phyloP scores from a whole-genome alignment of 148 eudicot species.

The Camellia granthamiana region DNA sequence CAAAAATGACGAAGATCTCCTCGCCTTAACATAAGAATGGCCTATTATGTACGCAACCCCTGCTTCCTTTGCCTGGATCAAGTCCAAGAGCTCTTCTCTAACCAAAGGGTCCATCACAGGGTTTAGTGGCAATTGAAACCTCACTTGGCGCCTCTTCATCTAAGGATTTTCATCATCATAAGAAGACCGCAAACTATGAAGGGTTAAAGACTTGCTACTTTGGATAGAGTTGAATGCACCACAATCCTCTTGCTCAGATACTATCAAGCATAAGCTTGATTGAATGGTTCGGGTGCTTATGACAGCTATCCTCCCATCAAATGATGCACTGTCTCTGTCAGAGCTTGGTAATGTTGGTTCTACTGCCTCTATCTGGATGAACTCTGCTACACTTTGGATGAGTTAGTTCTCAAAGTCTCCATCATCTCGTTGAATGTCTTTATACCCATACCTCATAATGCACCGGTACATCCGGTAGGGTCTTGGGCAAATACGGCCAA shows the following conservation, averaged over 20 bases:
- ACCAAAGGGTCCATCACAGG: conserved; percentile 59
- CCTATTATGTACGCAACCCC: conserved; percentile 93
- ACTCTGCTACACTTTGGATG: conserved; percentile 81
- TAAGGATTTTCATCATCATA: conserved; percentile 70
- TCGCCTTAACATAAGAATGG: conserved; percentile 79
- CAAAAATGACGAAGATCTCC: conserved; percentile 60
- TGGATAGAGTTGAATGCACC: conserved; percentile 37
- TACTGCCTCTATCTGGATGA: conserved; percentile 86
- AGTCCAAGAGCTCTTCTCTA: conserved; percentile 66
- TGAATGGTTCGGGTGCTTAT: conserved; percentile 38
- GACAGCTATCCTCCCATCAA: conserved; percentile 91
- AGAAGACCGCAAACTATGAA: conserved; percentile 66
- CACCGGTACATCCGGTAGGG: conserved; percentile 92
- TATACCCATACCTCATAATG: conserved; percentile 81
- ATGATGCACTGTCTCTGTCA: conserved; percentile 40
- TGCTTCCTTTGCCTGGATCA: conserved; percentile 82
- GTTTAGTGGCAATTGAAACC: conserved; percentile 55
- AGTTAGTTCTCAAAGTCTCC: conserved; percentile 77
- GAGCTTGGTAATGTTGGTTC: conserved; percentile 58
- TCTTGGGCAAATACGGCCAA: conserved; percentile 84
- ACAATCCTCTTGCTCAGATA: conserved; percentile 41
- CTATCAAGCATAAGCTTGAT: conserved; percentile 41
- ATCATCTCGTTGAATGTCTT: conserved; percentile 75
- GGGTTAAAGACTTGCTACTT: conserved; percentile 66
- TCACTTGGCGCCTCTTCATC: conserved; percentile 50